Base-by-base conservation (phyloP, 768 basidiomycete genomes). In the Hericium alpestre region DNA sequence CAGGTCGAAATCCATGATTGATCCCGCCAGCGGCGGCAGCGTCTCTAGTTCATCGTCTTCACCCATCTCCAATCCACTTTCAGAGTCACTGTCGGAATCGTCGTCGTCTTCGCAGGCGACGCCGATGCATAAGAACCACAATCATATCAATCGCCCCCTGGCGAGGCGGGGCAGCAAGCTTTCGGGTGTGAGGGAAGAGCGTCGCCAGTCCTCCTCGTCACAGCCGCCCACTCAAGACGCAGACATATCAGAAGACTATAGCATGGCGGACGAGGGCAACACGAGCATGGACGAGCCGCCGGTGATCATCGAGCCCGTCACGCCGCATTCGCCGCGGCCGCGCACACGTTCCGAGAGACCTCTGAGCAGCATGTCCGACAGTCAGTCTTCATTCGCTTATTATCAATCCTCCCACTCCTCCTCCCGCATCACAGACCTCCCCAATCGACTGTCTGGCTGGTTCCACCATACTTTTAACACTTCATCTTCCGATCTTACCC, bases 381-480 rank as follows among this genome's bases (percentile, higher is more conserved):
- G 72, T 49, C 65, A 73, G 22, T 51, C 49, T 15, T 51, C 49
- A 25, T 70, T 76, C 58, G 76, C 78, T 59, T 72, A 77, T 58
- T 78, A 76, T 54, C 67, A 78, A 51, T 71, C 76, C 32, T 63
- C 73, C 56, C 70, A 74, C n/a, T 76, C 79, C 40, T 70, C 79
- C 40, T 70, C 75, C 13, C 77, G 80, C 55, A 78, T 87, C 59
- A 73, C 79, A 59, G 86, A 89, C 72, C 76, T 90, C 32, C 84
- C 88, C 1, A 83, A 82, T 13, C 78, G 89, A 0, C 79, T 90
- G 48, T 83, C 87, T 0, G 87, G 88, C 63, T 88, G 89, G 88
- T 79, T 90, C 70, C 80, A 84, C 0, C 86, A 90, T 68, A 85
- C 86, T 0, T 87, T 91, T 71, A 79, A 77, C 66, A 69, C 81